These are phyloP conservation scores for Penicillium crustosum DNA, from an alignment of 2,329 filamentous ascomycete genomes.

Conservation along the genomic window DNA sequence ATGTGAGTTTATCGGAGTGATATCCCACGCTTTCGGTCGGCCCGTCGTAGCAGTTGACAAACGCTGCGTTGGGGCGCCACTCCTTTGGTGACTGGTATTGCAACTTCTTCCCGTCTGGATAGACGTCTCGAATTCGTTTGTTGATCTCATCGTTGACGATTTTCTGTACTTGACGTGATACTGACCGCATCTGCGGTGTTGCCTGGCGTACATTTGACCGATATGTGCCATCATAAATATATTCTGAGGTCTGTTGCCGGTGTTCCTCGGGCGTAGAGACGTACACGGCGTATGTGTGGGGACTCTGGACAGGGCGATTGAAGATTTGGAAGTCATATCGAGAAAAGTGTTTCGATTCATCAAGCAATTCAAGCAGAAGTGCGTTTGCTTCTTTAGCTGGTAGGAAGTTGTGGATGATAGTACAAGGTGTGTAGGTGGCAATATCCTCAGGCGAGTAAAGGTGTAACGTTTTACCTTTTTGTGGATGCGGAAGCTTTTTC, in stretches of 20 bases:
- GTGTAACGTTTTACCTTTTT: slow-evolving; percentile 78
- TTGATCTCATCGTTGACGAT: slow-evolving; percentile 78
- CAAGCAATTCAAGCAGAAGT: slow-evolving; percentile 72
- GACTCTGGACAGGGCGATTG: slow-evolving; percentile 79
- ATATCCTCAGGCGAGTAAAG: slow-evolving; percentile 81
- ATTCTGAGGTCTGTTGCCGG: slow-evolving; percentile 70
- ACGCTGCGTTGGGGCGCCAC: slow-evolving; percentile 86
- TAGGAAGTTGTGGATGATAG: slow-evolving; percentile 89
- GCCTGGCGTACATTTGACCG: slow-evolving; percentile 74
- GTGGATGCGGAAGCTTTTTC: slow-evolving; percentile 53
- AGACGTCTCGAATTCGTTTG: slow-evolving; percentile 65
- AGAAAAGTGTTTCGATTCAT: slow-evolving; percentile 70
- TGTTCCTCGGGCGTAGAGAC: slow-evolving; percentile 72
- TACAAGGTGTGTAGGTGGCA: slow-evolving; percentile 80
- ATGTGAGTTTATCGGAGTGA: slow-evolving; percentile 90
- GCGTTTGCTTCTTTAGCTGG: slow-evolving; percentile 68
- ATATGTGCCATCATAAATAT: slow-evolving; percentile 78
- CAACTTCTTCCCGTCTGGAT: slow-evolving; percentile 71
- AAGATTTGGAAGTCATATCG: slow-evolving; percentile 80
- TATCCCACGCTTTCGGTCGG: slow-evolving; percentile 81
- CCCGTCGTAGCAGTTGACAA: slow-evolving; percentile 92
- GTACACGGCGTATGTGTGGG: slow-evolving; percentile 81
- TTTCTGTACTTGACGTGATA: slow-evolving; percentile 68
- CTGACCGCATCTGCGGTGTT: slow-evolving; percentile 69
- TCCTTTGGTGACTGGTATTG: slow-evolving; percentile 69